Conservation (phyloP, 306 rosid species). For the Dalbergia oliveri region DNA sequence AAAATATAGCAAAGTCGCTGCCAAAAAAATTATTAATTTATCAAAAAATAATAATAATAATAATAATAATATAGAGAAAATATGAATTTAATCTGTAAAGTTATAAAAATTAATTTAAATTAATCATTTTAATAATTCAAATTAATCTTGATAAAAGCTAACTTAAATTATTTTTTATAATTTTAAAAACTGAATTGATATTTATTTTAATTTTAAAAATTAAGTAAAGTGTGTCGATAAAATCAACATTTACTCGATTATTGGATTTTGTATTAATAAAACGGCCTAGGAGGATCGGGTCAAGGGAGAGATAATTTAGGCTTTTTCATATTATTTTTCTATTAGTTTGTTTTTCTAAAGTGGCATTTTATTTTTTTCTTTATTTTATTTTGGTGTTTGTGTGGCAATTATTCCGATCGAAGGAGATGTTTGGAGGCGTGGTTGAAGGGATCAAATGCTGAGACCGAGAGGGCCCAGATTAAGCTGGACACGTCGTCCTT, state of each 20-base stretch:
- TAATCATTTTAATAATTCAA: too few species aligned
- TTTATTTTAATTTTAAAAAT: too few species aligned
- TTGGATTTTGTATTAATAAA: not conserved
- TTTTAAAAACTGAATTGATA: too few species aligned
- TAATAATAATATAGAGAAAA: too few species aligned
- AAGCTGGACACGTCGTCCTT: slow-evolving; percentile 46
- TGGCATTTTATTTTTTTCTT: not conserved
- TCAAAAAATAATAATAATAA: too few species aligned
- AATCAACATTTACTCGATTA: too few species aligned
- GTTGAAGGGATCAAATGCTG: slow-evolving; percentile 30
- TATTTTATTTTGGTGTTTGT: not conserved
- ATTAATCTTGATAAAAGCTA: too few species aligned
- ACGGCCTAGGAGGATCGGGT: not conserved
- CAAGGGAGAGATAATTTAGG: not conserved
- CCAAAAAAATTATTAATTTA: not conserved
- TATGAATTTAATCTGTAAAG: too few species aligned
- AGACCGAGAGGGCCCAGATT: slow-evolving; percentile 32
- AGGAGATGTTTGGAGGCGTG: slow-evolving; percentile 10
- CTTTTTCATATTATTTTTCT: not conserved
- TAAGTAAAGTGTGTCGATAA: too few species aligned
- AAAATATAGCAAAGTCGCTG: not conserved
- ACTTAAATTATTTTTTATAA: too few species aligned
- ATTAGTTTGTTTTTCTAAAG: not conserved
- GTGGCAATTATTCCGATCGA: slow-evolving; percentile 38
- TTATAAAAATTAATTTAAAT: too few species aligned